A percentile compares a stretch with the other conserved stretches of the same genome.
phyloP scores from a whole-genome alignment of 2,329 filamentous ascomycete species.

The Fusarium begoniae region DNA sequence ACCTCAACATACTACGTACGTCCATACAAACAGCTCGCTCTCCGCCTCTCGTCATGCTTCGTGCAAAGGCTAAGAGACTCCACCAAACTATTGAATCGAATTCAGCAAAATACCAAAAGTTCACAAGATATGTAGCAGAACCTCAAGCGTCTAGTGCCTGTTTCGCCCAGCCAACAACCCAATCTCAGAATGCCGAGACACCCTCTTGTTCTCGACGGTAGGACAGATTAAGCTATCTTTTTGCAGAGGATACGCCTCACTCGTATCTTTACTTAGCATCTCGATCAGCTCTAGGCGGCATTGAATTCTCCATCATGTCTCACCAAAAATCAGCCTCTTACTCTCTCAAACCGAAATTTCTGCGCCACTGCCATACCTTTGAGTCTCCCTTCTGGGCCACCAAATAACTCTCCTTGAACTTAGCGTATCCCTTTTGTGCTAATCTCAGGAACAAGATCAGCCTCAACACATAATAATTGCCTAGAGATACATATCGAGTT shows the following conservation, averaged over 20 bases:
- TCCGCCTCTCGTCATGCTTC: slow-evolving; percentile 7
- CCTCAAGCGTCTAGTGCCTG: slow-evolving; percentile 27
- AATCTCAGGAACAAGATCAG: slow-evolving; percentile 16
- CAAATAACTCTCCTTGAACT: neutral
- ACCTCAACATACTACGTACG: neutral
- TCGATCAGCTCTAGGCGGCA: neutral
- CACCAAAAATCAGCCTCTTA: slow-evolving; percentile 30
- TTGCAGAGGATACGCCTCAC: slow-evolving; percentile 2
- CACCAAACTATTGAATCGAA: slow-evolving; percentile 29
- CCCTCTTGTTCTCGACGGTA: slow-evolving; percentile 27
- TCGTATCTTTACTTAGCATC: slow-evolving; percentile 24
- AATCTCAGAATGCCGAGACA: slow-evolving; percentile 22
- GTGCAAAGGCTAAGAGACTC: slow-evolving; percentile 2
- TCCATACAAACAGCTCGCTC: neutral
- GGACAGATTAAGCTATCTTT: neutral
- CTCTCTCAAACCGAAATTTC: slow-evolving; percentile 18
- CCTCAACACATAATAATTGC: neutral
- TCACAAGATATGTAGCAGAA: neutral
- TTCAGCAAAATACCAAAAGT: neutral
- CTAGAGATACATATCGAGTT: neutral
- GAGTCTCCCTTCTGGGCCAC: slow-evolving; percentile 23
- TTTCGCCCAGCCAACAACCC: slow-evolving; percentile 14
- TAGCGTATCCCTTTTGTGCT: slow-evolving; percentile 24
- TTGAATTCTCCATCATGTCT: slow-evolving; percentile 28
- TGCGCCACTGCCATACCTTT: slow-evolving; percentile 32